Conservation (phyloP, 768 basidiomycete genomes). For the Pisolithus microcarpus region DNA sequence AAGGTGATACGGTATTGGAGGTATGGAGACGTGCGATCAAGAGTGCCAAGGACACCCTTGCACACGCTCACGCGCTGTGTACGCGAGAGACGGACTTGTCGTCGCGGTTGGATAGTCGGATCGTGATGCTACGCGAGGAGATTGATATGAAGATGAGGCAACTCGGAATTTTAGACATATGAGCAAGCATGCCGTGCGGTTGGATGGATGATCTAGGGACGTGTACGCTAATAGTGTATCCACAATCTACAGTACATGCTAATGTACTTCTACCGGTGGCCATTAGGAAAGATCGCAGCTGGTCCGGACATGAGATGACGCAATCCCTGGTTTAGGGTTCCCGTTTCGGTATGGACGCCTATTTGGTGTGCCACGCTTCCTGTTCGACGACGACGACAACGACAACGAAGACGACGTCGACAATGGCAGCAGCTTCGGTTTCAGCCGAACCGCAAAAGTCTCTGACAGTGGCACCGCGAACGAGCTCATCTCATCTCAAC, state of each 20-base stretch:
- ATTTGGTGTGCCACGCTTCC: slow-evolving; percentile 8
- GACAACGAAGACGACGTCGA: slow-evolving; percentile 5
- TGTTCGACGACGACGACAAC: slow-evolving; percentile 5
- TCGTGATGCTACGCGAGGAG: slow-evolving; percentile 66
- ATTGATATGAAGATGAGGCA: slow-evolving; percentile 50
- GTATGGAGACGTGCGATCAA: slow-evolving; percentile 46
- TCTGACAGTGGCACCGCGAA: slow-evolving; percentile 40
- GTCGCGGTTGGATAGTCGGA: slow-evolving; percentile 61
- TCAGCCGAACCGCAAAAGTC: slow-evolving; percentile 52
- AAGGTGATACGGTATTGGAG: slow-evolving; percentile 1
- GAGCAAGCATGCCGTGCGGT: no score
- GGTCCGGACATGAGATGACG: slow-evolving; percentile 1
- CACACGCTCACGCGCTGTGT: slow-evolving; percentile 39
- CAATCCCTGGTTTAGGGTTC: slow-evolving; percentile 9
- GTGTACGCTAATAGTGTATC: no score
- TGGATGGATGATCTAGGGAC: no score
- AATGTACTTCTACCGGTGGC: no score
- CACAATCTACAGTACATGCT: neutral
- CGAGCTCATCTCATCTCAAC: slow-evolving; percentile 35
- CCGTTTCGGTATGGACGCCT: slow-evolving; percentile 8
- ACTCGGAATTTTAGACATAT: no score
- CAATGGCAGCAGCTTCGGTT: slow-evolving; percentile 28
- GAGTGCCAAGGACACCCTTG: slow-evolving; percentile 43
- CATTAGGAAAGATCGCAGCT: no score
- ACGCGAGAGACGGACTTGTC: slow-evolving; percentile 55